Base-by-base conservation (phyloP, 1,139 yeast genomes). In the Debaryomycetaceae sp. region DNA sequence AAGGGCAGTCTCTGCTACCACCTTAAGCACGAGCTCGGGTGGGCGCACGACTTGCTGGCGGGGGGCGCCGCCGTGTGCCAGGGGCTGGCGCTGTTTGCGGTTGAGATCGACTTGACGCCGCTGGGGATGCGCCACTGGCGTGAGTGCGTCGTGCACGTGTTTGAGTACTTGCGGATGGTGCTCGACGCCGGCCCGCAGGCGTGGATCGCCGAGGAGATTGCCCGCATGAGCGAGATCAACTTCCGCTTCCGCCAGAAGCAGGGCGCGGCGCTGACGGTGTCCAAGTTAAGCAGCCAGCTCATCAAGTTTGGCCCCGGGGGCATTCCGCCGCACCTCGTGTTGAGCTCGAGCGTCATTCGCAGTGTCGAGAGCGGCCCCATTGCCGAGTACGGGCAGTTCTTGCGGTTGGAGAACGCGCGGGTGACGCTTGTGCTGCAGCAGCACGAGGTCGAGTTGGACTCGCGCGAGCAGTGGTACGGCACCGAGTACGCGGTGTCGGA, bases 381-480 rank as follows among this genome's bases (percentile, higher is more conserved):
- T 23, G 49, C 54, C 12, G 60, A 72, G n/a, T 76, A 71, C 42
- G 71, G 73, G 9, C 45, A 56, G 1, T 63, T 64, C 38, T 61
- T 91, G 35, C 69, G 79, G 0, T 18, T 23, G 12, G 64, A 70
- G 16, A 86, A 83, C 45, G 73, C 82, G 42, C 69, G 89, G 40
- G 63, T 76, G 7, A 62, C 71, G 22, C 52, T 89, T 25, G 64
- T 79, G 7, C 70, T 83, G 1, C 77, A 73, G 42, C 56, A 58
- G 5, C 55, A 73, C 18, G 51, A 58, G 3, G 50, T 43, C 10
- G 40, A 38, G 3, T 23, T 9, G 3, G 30, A 31, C 2, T 48
- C 46, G 2, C 60, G 55, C 3, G 98, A 91, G 53, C 66, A 75
- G 46, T 89, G 96, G 96, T 91, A 91, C 49, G 96, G 95, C 4